Conservation (phyloP, 2,329 filamentous ascomycete genomes). For the Exophiala lecanii-corni region DNA sequence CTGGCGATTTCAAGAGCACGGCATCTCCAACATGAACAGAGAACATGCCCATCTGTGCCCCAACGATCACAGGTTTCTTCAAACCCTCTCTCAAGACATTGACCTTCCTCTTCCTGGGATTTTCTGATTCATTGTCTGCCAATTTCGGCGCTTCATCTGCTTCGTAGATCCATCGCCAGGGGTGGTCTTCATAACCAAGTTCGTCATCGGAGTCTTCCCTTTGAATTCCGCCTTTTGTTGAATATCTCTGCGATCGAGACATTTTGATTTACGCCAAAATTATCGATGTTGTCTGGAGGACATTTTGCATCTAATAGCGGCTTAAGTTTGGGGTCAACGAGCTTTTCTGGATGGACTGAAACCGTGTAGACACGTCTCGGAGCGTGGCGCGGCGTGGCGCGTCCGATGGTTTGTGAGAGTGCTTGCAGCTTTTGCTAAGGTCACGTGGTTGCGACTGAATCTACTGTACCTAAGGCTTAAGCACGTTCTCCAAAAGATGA, state of each 20-base stretch:
- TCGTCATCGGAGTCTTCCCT: conserved; percentile 87
- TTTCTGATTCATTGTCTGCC: conserved; percentile 17
- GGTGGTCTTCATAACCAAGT: conserved; percentile 64
- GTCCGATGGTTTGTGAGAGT: too few relatives aligned
- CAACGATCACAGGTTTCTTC: conserved; percentile 55
- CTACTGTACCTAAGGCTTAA: too few relatives aligned
- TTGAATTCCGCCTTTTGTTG: conserved; percentile 58
- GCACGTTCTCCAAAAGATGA: too few relatives aligned
- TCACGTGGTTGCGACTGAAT: too few relatives aligned
- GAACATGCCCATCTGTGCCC: conserved; percentile 76
- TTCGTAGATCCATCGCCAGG: conserved; percentile 75
- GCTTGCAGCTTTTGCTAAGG: too few relatives aligned
- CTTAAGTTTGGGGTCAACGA: too few relatives aligned
- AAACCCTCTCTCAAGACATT: conserved; percentile 17
- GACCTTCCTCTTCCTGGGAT: conserved; percentile 26
- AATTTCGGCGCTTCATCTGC: conserved; percentile 31
- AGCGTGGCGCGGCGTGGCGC: too few relatives aligned
- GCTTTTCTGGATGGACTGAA: too few relatives aligned
- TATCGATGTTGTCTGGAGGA: background rate
- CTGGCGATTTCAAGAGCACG: conserved; percentile 82
- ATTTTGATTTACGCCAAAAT: conserved; percentile 7
- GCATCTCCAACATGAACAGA: conserved; percentile 76
- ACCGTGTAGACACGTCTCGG: too few relatives aligned
- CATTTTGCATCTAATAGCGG: too few relatives aligned
- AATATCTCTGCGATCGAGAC: conserved; percentile 37